Evolutionary conservation across 2,329 filamentous ascomycete species (phyloP).

Genomic region (Colletotrichum karsti): DNA sequence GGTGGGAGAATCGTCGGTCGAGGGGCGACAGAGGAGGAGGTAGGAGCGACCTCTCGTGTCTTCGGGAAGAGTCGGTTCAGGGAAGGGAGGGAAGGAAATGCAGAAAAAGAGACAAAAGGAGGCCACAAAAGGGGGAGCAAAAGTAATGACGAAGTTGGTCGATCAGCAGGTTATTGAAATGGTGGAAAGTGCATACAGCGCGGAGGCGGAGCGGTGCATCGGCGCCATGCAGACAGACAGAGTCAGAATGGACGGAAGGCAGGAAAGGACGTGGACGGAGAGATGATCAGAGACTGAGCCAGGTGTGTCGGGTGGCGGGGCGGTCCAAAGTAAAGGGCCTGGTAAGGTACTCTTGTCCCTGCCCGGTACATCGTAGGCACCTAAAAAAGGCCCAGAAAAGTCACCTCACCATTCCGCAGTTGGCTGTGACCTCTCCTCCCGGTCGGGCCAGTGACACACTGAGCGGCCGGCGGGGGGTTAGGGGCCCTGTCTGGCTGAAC

Average conservation of each 20-base stretch:
- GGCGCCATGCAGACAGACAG: slow-evolving; percentile 14
- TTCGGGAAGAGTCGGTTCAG: neutral
- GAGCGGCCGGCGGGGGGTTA: no score
- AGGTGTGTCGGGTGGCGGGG: neutral
- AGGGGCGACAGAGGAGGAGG: neutral
- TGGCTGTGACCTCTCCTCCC: no score
- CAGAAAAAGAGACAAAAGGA: neutral
- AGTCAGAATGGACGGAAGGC: neutral
- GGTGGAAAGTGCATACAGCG: slow-evolving; percentile 10
- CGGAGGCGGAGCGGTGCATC: slow-evolving; percentile 15
- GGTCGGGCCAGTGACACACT: no score
- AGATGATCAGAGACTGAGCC: neutral
- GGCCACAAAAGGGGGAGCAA: neutral
- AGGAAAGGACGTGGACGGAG: neutral
- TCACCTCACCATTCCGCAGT: no score
- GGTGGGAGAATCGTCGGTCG: neutral
- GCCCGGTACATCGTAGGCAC: no score
- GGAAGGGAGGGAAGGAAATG: neutral
- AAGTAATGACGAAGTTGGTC: slow-evolving; percentile 1
- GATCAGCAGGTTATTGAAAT: slow-evolving; percentile 1
- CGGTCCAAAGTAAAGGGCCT: no score
- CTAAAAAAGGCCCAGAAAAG: no score
- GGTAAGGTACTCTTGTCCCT: no score
- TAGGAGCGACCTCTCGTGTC: neutral
- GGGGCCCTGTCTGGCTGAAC: slow-evolving; percentile 16